Conservation (phyloP, 2,329 filamentous ascomycete species). For the Phyllosticta capitalensis region DNA sequence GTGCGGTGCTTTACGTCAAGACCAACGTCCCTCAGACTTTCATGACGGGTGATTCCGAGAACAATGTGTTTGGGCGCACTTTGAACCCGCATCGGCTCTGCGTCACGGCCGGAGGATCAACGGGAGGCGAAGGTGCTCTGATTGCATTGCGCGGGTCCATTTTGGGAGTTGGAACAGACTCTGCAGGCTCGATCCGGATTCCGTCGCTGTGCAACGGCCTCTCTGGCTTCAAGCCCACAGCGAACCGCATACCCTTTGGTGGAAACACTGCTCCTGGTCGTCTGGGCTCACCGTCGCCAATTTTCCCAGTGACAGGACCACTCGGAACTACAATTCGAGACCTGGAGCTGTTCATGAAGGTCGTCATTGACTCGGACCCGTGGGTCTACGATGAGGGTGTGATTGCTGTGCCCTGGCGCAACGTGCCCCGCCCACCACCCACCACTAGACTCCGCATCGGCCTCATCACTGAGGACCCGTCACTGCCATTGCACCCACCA, state of each 20-base stretch:
- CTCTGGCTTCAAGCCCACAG: constrained; percentile 34
- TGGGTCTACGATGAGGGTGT: constrained; percentile 38
- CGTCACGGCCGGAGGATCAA: constrained; percentile 54
- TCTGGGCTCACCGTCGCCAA: constrained; percentile 13
- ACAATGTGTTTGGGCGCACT: constrained; percentile 52
- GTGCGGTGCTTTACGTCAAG: constrained; percentile 44
- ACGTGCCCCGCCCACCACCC: constrained; percentile 9
- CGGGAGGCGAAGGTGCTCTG: constrained; percentile 55
- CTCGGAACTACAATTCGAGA: constrained; percentile 35
- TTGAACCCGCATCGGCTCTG: constrained; percentile 54
- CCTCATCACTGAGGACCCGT: constrained; percentile 28
- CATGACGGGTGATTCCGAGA: constrained; percentile 44
- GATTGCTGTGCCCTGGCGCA: constrained; percentile 39
- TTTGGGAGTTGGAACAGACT: constrained; percentile 54
- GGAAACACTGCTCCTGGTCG: constrained; percentile 16
- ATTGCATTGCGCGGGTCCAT: constrained; percentile 49
- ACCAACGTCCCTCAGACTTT: constrained; percentile 45
- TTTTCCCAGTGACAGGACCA: constrained; percentile 35
- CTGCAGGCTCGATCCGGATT: constrained; percentile 59
- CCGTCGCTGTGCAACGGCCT: constrained; percentile 65
- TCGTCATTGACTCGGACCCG: constrained; percentile 31
- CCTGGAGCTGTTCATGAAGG: constrained; percentile 32
- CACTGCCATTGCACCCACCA: constrained; percentile 23
- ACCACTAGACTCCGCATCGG: constrained; percentile 11
- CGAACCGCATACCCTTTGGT: constrained; percentile 34